Base-by-base conservation (phyloP, 176 grass and related monocot species). In the Musa troglodytarum region DNA sequence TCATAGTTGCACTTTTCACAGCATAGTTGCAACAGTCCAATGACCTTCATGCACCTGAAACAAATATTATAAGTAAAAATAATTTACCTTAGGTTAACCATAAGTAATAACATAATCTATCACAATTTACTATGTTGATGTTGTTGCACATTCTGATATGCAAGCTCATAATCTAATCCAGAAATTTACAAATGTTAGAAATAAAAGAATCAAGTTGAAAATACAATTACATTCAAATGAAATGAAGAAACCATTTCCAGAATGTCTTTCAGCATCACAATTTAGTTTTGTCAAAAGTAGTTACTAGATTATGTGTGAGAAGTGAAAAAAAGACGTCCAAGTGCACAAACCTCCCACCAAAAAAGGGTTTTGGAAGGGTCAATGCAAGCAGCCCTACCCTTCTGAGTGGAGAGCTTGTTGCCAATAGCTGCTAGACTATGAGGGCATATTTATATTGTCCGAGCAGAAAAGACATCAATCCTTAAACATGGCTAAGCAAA, bases 1-100 rank as follows among this genome's bases (percentile, higher is more conserved):
- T 86, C 57, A 54, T 87, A 79, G 64, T 74, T 76, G 61, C 75
- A 87, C 79, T 82, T 78, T 63, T 87, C 75, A 19, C 85, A 87
- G 25, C 80, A 87, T 6, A 76, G 64, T 74, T 82, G 80, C 80
- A 87, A 72, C 22, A 87, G 65, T 66, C 78, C 71, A 24, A 82
- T 82, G 43, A 82, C 80, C 69, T 74, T 87, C 63, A 79, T 55
- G 55, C 85, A 87, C 80, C 85, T 87, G 51, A 77, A 76, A 81
- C 1, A 79, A 71, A 50, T 53, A 54, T 53, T 51, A 22, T 11
- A 14, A 66, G 63, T 51, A 11, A 74, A 65, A 72, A 28, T 34
- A 20, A 54, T 34, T 28, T 19, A 57, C 24, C 53, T 57, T 9
- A 28, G 53, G 52, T 3, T 9, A 57, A 22, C 16, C 10, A 24